Conservation (phyloP, 2,329 filamentous ascomycete species). For the Paecilomyces dactylethromorphus region DNA sequence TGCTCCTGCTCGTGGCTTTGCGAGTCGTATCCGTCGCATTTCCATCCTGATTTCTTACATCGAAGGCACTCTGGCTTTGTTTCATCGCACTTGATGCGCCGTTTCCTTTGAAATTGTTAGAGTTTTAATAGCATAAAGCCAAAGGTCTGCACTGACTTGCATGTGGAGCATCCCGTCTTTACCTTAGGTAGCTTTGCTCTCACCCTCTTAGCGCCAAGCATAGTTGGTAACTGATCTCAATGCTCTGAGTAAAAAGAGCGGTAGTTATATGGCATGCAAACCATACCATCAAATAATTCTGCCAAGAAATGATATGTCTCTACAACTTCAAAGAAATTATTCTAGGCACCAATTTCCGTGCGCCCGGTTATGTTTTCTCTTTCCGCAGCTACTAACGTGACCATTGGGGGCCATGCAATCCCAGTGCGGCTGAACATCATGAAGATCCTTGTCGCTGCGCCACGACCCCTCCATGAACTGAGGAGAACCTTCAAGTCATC, state of each 20-base stretch:
- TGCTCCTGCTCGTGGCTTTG: slow-evolving; percentile 5
- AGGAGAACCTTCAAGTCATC: background rate
- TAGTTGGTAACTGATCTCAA: background rate
- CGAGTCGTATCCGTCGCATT: slow-evolving; percentile 43
- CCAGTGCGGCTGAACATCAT: background rate
- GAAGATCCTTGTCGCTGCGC: background rate
- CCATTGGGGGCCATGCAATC: background rate
- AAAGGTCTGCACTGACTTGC: background rate
- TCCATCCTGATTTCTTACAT: slow-evolving; percentile 1
- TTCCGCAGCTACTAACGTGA: background rate
- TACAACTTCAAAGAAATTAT: background rate
- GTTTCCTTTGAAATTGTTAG: background rate
- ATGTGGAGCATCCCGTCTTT: background rate
- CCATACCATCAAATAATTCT: background rate
- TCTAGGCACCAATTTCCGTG: background rate
- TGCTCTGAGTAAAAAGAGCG: no score
- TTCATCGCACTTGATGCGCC: background rate
- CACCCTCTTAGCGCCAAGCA: background rate
- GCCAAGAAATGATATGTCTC: background rate
- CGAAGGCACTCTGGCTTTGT: background rate
- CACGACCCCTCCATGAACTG: background rate
- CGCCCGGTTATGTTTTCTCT: background rate
- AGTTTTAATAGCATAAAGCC: background rate
- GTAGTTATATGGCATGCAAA: background rate
- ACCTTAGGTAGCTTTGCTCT: background rate